Evolutionary conservation across 441 rosid species (phyloP).

Genomic region (Gossypium schwendimanii): DNA sequence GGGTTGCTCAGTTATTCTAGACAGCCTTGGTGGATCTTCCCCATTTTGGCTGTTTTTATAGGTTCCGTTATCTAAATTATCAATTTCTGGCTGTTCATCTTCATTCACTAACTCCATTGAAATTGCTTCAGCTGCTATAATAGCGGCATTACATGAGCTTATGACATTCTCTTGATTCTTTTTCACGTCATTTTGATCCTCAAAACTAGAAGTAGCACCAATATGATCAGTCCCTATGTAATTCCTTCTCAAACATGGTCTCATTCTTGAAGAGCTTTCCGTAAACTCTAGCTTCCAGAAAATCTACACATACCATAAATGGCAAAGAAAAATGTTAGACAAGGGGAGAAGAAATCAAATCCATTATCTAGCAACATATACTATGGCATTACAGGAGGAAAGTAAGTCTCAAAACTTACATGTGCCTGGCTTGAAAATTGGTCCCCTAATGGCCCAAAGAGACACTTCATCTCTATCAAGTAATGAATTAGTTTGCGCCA

Average conservation of each 20-base stretch:
- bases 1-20: constrained; percentile 45
- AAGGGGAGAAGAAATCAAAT: constrained; percentile 8
- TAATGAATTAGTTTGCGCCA: constrained; percentile 91
- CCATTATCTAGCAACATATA: constrained; percentile 9
- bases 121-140: constrained; percentile 83
- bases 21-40: constrained; percentile 37
- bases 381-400: background rate
- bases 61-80: constrained; percentile 42
- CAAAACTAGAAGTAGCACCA: constrained; percentile 88
- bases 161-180: constrained; percentile 39
- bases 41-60: constrained; percentile 33
- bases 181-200: constrained; percentile 46
- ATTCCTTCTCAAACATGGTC: constrained; percentile 74
- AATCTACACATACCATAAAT: constrained; percentile 37
- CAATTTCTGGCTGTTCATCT: constrained; percentile 70
- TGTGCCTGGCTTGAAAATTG: constrained; percentile 50
- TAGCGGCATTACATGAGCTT: constrained; percentile 52
- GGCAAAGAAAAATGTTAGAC: constrained; percentile 7
- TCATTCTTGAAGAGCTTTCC: constrained; percentile 97
- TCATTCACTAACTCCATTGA: constrained; percentile 64
- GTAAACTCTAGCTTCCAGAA: constrained; percentile 95
- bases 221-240: constrained; percentile 80
- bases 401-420: constrained; percentile 33
- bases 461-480: constrained; percentile 77
- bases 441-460: constrained; percentile 74